Conservation (phyloP, 192 early-diverging fungal genomes). For the Backusella macrospora region DNA sequence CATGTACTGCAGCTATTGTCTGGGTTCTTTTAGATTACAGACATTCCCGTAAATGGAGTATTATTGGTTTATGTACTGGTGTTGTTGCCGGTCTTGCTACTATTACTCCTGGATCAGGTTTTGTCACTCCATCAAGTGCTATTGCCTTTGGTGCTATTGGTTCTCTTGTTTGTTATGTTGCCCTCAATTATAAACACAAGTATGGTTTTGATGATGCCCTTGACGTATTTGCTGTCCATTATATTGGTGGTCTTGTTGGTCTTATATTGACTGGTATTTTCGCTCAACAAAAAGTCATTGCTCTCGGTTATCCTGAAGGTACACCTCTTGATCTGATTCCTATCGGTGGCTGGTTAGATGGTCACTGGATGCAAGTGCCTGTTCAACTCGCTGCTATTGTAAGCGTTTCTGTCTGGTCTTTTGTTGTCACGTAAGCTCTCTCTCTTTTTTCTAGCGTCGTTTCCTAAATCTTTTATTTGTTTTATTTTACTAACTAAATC, state of each 20-base stretch:
- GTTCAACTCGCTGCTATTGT: conserved; percentile 78
- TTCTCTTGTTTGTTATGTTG: conserved; percentile 67
- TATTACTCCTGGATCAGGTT: conserved; percentile 86
- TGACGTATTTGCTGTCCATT: conserved; percentile 83
- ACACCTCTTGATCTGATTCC: conserved; percentile 49
- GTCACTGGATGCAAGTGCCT: conserved; percentile 77
- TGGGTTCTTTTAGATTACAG: conserved; percentile 79
- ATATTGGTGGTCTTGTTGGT: conserved; percentile 75
- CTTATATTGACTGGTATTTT: conserved; percentile 87
- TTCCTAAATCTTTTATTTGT: background rate
- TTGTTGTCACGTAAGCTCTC: conserved; percentile 61
- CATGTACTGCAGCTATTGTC: conserved; percentile 68
- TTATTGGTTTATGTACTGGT: conserved; percentile 87
- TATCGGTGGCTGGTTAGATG: conserved; percentile 78
- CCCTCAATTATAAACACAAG: conserved; percentile 63
- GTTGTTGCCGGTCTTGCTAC: conserved; percentile 90
- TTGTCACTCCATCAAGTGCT: conserved; percentile 71
- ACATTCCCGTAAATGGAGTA: conserved; percentile 70
- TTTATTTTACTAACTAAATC: background rate
- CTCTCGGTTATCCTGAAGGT: conserved; percentile 58
- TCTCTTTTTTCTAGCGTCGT: background rate
- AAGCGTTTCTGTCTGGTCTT: conserved; percentile 74
- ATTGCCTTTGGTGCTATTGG: conserved; percentile 78
- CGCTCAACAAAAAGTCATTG: conserved; percentile 71
- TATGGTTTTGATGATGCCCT: conserved; percentile 79